phyloP scores from a whole-genome alignment of 2,329 filamentous ascomycete genomes.

The Hypoxylon sp. region DNA sequence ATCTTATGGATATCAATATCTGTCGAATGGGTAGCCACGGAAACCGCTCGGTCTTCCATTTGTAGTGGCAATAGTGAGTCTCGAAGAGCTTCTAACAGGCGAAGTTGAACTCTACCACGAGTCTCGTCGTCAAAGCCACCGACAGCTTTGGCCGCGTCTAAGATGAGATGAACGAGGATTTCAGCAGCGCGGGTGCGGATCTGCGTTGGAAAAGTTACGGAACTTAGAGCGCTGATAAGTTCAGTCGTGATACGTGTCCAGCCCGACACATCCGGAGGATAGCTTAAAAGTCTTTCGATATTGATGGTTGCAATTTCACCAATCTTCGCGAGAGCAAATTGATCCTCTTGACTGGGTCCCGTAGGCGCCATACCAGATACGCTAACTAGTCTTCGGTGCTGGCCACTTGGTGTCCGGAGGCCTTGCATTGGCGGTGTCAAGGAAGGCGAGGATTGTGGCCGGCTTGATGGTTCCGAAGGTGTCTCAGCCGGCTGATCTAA shows the following conservation, averaged over 20 bases:
- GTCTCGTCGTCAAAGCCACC: constrained; percentile 65
- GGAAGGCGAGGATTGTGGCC: constrained; percentile 57
- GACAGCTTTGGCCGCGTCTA: constrained; percentile 72
- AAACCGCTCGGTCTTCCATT: constrained; percentile 64
- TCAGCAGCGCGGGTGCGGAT: constrained; percentile 75
- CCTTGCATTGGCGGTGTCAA: constrained; percentile 55
- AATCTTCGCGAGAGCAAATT: constrained; percentile 80
- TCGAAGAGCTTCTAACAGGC: constrained; percentile 77
- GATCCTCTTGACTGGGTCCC: constrained; percentile 72
- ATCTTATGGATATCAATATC: constrained; percentile 86
- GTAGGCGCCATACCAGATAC: constrained; percentile 62
- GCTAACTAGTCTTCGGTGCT: constrained; percentile 64
- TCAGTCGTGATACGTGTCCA: constrained; percentile 78
- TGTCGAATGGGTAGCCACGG: constrained; percentile 72
- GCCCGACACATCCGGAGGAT: constrained; percentile 77
- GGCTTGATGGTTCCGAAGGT: constrained; percentile 52
- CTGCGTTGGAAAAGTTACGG: constrained; percentile 62
- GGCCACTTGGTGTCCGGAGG: constrained; percentile 51
- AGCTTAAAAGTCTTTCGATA: constrained; percentile 78
- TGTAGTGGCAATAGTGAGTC: constrained; percentile 73
- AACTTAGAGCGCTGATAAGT: constrained; percentile 67
- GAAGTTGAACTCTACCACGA: constrained; percentile 76
- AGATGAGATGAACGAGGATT: constrained; percentile 71
- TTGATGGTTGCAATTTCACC: constrained; percentile 82
- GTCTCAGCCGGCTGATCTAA: constrained; percentile 63